Evolutionary conservation across 345 rosid species (phyloP).

Genomic region (Nasturtium officinale): DNA sequence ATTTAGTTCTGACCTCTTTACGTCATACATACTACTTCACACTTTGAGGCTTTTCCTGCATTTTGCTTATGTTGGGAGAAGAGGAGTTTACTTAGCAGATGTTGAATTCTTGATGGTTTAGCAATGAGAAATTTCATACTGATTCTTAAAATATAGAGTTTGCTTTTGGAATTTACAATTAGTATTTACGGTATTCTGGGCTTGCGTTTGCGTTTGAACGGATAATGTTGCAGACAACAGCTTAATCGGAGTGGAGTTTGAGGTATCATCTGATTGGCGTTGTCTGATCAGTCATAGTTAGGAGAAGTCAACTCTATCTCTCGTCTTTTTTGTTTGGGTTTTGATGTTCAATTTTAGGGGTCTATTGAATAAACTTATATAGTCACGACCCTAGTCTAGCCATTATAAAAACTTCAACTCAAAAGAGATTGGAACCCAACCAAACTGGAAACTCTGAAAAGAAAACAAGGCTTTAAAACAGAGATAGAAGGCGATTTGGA

Average conservation of each 20-base stretch:
- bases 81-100: background rate
- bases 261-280: slow-evolving; percentile 68
- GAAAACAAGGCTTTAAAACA: too few relatives aligned
- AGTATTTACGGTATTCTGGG: background rate
- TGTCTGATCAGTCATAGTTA: slow-evolving; percentile 40
- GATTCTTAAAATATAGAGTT: background rate
- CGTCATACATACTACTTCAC: background rate
- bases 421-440: background rate
- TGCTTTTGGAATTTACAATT: background rate
- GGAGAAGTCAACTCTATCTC: background rate
- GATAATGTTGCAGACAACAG: slow-evolving; percentile 52
- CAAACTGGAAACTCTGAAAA: background rate
- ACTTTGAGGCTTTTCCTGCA: slow-evolving; percentile 64
- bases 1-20: slow-evolving; percentile 13
- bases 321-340: background rate
- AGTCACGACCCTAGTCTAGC: background rate
- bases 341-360: background rate
- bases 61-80: background rate
- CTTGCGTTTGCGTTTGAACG: background rate
- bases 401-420: background rate
- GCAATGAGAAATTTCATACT: background rate
- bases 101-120: background rate
- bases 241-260: slow-evolving; percentile 75
- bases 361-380: background rate
- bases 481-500: background rate